phyloP scores from a whole-genome alignment of 2,329 filamentous ascomycete genomes.

The Huntiella omanensis region DNA sequence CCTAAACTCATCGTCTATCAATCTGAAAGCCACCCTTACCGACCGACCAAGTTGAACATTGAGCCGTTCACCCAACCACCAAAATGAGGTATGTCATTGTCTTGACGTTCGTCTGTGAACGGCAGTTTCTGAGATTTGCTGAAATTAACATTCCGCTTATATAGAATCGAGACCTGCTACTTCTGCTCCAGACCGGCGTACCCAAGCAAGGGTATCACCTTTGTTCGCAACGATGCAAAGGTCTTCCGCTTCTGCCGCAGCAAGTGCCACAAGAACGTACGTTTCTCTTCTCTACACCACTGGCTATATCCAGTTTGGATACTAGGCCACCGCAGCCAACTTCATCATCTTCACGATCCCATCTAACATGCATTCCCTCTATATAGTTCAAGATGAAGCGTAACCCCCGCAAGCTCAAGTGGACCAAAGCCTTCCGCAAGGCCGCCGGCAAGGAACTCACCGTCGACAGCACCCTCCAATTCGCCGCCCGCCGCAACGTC shows the following conservation, averaged over 20 bases:
- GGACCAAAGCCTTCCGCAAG: constrained; percentile 86
- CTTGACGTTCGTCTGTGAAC: not conserved
- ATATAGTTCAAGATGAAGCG: constrained; percentile 86
- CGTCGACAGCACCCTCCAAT: constrained; percentile 84
- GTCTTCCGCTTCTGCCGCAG: constrained; percentile 39
- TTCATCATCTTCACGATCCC: not conserved
- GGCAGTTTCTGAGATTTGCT: not conserved
- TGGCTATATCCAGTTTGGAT: too few relatives aligned
- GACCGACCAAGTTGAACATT: constrained; percentile 1
- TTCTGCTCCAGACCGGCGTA: constrained; percentile 31
- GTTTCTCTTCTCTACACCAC: constrained; percentile 10
- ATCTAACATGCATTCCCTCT: not conserved
- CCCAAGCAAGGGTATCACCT: constrained; percentile 36
- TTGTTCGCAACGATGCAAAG: constrained; percentile 29
- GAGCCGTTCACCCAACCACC: constrained; percentile 4
- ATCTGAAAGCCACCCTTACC: not conserved
- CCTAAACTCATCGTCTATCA: constrained; percentile 4
- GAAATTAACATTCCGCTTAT: constrained; percentile 1
- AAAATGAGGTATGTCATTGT: constrained; percentile 12
- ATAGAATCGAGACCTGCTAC: constrained; percentile 26
- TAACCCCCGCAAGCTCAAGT: constrained; percentile 89
- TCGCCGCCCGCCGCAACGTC: constrained; percentile 81
- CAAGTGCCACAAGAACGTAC: constrained; percentile 41
- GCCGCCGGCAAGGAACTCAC: constrained; percentile 68
- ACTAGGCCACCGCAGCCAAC: too few relatives aligned